phyloP scores from a whole-genome alignment of 2,329 filamentous ascomycete genomes.

The Claviceps fusiformis region DNA sequence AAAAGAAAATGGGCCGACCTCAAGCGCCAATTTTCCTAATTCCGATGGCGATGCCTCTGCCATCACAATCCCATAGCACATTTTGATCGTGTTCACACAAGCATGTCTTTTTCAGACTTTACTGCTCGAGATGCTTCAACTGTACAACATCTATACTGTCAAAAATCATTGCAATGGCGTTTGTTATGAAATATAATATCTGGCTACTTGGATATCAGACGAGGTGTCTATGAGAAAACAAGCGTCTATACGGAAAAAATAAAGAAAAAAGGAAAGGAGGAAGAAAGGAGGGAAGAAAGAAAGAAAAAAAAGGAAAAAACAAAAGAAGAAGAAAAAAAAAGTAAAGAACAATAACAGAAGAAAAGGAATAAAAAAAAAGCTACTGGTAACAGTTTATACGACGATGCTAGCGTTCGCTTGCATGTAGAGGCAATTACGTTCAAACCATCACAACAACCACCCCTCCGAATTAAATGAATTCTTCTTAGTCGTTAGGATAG shows the following conservation, averaged over 20 bases:
- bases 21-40: constrained; percentile 34
- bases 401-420: too few relatives aligned
- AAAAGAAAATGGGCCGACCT: constrained; percentile 62
- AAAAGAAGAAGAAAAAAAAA: not conserved
- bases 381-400: too few relatives aligned
- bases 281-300: not conserved
- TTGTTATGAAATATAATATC: not conserved
- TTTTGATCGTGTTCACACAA: not conserved
- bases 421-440: too few relatives aligned
- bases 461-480: too few relatives aligned
- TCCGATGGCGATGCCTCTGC: not conserved
- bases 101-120: not conserved
- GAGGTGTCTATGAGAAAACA: not conserved
- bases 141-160: not conserved
- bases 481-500: too few relatives aligned
- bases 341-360: not conserved
- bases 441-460: too few relatives aligned
- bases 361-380: not conserved
- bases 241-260: not conserved
- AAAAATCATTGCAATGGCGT: not conserved
- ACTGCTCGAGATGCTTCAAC: not conserved
- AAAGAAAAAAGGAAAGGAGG: too few relatives aligned
- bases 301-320: too few relatives aligned
- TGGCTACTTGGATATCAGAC: not conserved
- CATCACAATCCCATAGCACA: not conserved